Evolutionary conservation across 1,284 basidiomycete genomes (phyloP).

Genomic region (Termitomyces sp.): DNA sequence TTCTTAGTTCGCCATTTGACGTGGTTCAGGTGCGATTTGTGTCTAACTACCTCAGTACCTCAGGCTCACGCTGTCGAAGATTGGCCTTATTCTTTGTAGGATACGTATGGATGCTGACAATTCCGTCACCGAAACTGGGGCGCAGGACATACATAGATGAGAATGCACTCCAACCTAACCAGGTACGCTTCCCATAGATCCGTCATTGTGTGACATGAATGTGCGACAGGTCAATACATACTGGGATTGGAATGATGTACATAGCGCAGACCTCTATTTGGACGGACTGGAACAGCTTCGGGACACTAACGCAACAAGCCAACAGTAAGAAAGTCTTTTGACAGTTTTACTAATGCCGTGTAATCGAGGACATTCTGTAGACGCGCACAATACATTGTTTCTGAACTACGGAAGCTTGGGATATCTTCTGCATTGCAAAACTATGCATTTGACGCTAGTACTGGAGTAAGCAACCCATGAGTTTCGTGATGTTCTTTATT

Average conservation of each 20-base stretch:
- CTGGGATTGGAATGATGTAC: conserved; percentile 87
- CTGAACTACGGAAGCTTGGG: conserved; percentile 67
- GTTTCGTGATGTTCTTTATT: background rate
- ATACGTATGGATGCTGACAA: conserved; percentile 67
- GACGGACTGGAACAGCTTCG: conserved; percentile 60
- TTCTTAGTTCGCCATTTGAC: conserved; percentile 25
- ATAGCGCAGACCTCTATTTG: conserved; percentile 75
- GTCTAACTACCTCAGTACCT: background rate
- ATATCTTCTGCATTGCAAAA: conserved; percentile 63
- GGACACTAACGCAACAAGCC: conserved; percentile 58
- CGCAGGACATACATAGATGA: conserved; percentile 83
- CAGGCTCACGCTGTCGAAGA: conserved; percentile 24
- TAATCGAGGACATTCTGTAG: conserved; percentile 32
- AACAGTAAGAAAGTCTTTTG: conserved; percentile 50
- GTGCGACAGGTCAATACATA: conserved; percentile 74
- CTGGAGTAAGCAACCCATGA: conserved; percentile 33
- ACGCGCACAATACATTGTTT: conserved; percentile 50
- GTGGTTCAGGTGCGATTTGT: conserved; percentile 28
- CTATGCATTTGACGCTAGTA: conserved; percentile 53
- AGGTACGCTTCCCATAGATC: conserved; percentile 41
- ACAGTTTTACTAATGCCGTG: background rate
- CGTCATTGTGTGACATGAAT: background rate
- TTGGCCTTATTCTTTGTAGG: conserved; percentile 55
- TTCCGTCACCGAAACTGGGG: conserved; percentile 65
- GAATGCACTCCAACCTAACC: conserved; percentile 87